phyloP scores from a whole-genome alignment of 257 asterid species.

The Linderniella brevidens region DNA sequence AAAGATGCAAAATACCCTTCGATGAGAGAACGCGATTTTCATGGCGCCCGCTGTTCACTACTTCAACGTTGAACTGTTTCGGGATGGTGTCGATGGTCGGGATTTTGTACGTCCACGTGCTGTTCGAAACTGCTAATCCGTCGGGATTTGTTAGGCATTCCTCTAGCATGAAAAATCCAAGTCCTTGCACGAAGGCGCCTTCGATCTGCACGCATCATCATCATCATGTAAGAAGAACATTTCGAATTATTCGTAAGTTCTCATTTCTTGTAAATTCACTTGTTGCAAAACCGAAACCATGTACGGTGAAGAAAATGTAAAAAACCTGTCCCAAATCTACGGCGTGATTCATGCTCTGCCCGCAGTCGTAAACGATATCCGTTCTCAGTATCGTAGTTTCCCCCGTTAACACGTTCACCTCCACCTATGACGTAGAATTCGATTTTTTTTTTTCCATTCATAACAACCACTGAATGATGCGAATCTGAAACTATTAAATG shows the following conservation, averaged over 20 bases:
- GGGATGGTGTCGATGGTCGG: conserved; percentile 66
- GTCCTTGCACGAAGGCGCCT: conserved; percentile 68
- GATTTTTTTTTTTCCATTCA: too few species aligned
- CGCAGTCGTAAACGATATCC: conserved; percentile 61
- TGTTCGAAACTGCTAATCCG: conserved; percentile 32
- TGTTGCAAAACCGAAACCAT: too few species aligned
- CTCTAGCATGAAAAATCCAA: conserved; percentile 67
- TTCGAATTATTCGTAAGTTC: too few species aligned
- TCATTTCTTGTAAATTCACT: too few species aligned
- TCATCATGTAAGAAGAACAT: too few species aligned
- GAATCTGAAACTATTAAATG: too few species aligned
- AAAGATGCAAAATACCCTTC: too few species aligned
- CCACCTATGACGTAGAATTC: too few species aligned
- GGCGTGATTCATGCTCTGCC: conserved; percentile 73
- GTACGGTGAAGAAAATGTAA: not conserved
- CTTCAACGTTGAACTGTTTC: conserved; percentile 32
- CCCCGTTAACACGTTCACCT: conserved; percentile 45
- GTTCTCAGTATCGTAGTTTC: conserved; percentile 36
- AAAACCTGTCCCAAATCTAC: conserved; percentile 71
- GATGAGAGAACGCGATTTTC: conserved; percentile 50
- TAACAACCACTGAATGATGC: too few species aligned
- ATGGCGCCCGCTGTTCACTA: conserved; percentile 44
- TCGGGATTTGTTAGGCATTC: conserved; percentile 37
- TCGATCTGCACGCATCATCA: conserved; percentile 36
- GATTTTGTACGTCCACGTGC: conserved; percentile 68